Percentiles rank a stretch among this genome's conserved stretches.
Conservation (phyloP, 2,329 filamentous ascomycete genomes). For the Beauveria caledonica region DNA sequence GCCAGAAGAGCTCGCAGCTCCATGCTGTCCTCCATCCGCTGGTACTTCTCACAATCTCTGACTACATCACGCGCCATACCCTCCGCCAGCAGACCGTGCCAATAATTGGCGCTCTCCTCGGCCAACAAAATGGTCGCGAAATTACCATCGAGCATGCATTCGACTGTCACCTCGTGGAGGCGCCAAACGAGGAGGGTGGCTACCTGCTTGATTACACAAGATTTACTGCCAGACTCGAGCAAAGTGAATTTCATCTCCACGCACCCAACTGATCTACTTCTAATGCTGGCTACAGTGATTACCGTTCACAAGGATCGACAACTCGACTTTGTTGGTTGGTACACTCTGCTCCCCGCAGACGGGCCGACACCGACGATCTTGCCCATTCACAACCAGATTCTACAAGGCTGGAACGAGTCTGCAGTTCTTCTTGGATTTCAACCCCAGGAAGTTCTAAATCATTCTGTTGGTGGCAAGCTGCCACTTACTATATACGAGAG, state of each 20-base stretch:
- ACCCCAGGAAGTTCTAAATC: conserved; percentile 46
- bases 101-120: conserved; percentile 79
- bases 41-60: conserved; percentile 90
- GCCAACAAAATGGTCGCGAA: conserved; percentile 82
- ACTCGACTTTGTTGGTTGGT: conserved; percentile 88
- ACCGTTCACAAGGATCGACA: conserved; percentile 77
- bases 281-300: conserved; percentile 53
- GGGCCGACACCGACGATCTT: conserved; percentile 65
- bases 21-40: conserved; percentile 85
- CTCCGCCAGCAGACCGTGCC: conserved; percentile 68
- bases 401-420: conserved; percentile 70
- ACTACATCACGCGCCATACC: conserved; percentile 88
- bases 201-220: conserved; percentile 58
- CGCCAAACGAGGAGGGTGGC: conserved; percentile 41
- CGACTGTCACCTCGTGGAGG: conserved; percentile 56
- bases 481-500: conserved; percentile 90
- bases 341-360: conserved; percentile 63
- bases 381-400: conserved; percentile 69
- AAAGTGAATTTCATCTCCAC: conserved; percentile 50
- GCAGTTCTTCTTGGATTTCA: conserved; percentile 86
- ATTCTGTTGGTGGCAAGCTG: conserved; percentile 65
- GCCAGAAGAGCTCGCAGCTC: conserved; percentile 62
- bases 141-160: conserved; percentile 92
- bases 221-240: conserved; percentile 72
- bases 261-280: neutral